These are phyloP conservation scores for Pelargonium australe DNA, from an alignment of 441 rosid genomes.

Conservation along the genomic window DNA sequence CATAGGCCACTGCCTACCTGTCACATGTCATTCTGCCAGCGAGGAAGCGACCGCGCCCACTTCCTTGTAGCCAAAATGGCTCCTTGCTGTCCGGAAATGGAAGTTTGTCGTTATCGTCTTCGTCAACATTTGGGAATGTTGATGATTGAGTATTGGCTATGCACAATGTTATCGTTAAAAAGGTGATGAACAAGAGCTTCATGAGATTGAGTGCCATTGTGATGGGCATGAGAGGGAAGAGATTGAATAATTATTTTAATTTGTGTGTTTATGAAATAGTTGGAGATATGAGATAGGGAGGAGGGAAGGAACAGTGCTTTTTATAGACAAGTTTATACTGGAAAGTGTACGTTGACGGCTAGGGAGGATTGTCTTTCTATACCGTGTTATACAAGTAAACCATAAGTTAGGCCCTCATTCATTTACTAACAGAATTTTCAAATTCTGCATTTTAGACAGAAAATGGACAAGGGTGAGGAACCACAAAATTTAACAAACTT, in stretches of 20 bases:
- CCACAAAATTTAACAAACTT: not conserved
- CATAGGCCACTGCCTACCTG: no score
- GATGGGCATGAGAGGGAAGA: no score
- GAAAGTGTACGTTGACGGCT: not conserved
- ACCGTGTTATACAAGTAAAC: not conserved
- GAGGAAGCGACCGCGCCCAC: not conserved
- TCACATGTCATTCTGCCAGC: not conserved
- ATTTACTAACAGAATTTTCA: not conserved
- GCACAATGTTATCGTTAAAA: not conserved
- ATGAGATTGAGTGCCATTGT: no score
- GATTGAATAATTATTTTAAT: no score
- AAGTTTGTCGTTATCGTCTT: no score
- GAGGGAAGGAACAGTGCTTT: not conserved
- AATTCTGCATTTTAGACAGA: not conserved
- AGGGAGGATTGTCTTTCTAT: not conserved
- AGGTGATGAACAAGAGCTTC: not conserved
- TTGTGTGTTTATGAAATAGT: not conserved
- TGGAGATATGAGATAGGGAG: not conserved
- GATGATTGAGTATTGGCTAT: not conserved
- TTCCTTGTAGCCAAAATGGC: no score
- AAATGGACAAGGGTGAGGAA: not conserved
- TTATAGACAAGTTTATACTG: not conserved
- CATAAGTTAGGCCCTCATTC: not conserved
- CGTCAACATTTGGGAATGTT: not conserved
- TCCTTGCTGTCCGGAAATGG: no score